Conservation (phyloP, 148 eudicot species). For the Euryodendron excelsum region DNA sequence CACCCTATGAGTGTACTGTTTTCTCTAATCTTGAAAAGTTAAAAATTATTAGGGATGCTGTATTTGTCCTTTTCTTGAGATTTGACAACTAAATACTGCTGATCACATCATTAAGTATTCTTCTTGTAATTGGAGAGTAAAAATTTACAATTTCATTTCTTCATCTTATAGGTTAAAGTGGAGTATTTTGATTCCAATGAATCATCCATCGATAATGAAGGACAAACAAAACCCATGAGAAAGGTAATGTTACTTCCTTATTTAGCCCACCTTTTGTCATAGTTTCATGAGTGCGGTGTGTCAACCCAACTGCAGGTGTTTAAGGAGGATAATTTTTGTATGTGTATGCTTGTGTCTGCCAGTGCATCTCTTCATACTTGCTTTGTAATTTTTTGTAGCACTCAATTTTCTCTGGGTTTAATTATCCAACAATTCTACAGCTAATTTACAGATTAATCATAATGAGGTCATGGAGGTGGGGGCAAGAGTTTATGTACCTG, state of each 20-base stretch:
- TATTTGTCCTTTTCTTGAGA: not conserved
- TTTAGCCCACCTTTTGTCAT: not conserved
- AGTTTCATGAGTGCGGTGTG: not conserved
- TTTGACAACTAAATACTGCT: not conserved
- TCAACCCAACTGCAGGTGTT: not conserved
- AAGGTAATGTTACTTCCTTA: conserved; percentile 43
- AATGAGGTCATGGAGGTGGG: conserved; percentile 81
- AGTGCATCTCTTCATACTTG: not conserved
- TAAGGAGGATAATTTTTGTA: not conserved
- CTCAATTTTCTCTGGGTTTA: conserved; percentile 33
- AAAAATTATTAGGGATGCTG: not conserved
- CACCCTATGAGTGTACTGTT: not conserved
- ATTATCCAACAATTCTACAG: conserved; percentile 42
- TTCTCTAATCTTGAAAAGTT: not conserved
- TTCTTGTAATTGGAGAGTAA: not conserved
- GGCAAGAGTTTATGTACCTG: conserved; percentile 61
- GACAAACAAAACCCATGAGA: conserved; percentile 34
- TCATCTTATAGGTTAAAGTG: conserved; percentile 56
- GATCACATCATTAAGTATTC: not conserved
- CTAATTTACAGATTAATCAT: conserved; percentile 74
- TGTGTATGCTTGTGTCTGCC: not conserved
- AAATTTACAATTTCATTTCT: not conserved
- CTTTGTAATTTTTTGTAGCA: not conserved
- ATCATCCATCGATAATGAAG: conserved; percentile 17
- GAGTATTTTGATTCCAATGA: conserved; percentile 26